Evolutionary conservation across 2,329 filamentous ascomycete genomes (phyloP).

Genomic region (Fusarium sp.): DNA sequence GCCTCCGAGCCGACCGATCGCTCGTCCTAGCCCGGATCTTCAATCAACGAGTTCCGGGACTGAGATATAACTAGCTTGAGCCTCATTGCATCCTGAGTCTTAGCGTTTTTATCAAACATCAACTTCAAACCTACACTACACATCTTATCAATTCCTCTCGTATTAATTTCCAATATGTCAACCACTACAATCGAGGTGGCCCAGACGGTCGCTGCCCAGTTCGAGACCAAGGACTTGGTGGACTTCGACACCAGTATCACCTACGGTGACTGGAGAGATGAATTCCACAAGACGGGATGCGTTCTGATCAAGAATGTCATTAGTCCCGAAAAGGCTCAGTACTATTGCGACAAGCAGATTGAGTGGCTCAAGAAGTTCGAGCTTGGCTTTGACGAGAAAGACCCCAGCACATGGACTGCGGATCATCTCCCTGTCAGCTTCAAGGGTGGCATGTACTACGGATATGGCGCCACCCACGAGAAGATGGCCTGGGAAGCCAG

Average conservation of each 20-base stretch:
- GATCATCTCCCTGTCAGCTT: constrained; percentile 44
- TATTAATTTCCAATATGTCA: constrained; percentile 23
- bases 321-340: constrained; percentile 41
- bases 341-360: constrained; percentile 47
- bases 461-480: constrained; percentile 64
- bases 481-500: constrained; percentile 65
- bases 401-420: constrained; percentile 39
- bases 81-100: constrained; percentile 32
- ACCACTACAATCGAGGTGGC: constrained; percentile 33
- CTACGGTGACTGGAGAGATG: constrained; percentile 46
- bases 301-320: constrained; percentile 48
- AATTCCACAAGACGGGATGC: constrained; percentile 46
- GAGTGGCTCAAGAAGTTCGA: constrained; percentile 47
- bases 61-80: constrained; percentile 40
- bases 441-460: constrained; percentile 63
- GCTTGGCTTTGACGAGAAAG: constrained; percentile 44
- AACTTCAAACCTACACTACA: neutral
- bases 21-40: constrained; percentile 9
- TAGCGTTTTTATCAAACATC: constrained; percentile 29
- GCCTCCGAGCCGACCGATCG: constrained; percentile 16
- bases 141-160: neutral
- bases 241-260: constrained; percentile 37
- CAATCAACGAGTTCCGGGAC: constrained; percentile 4
- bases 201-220: constrained; percentile 41
- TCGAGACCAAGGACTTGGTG: constrained; percentile 45